Conservation (phyloP, 208 protist genomes). For the Acanthamoeba royreba region DNA sequence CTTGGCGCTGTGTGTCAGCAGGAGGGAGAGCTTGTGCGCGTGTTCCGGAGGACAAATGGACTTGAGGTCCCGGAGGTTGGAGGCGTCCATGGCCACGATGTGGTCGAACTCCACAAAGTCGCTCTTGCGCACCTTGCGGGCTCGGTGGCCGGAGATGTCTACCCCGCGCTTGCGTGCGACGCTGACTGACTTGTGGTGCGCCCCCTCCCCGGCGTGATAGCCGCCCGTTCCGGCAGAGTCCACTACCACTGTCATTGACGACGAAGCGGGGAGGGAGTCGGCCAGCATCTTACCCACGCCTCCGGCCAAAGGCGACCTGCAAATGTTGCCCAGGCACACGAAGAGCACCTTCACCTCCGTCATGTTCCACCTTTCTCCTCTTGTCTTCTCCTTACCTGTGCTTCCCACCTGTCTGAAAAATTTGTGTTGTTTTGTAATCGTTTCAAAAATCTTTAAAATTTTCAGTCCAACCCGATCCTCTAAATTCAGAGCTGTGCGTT, state of each 20-base stretch:
- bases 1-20: neutral
- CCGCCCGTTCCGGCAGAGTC: conserved; percentile 56
- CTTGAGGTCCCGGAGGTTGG: conserved; percentile 39
- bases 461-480: too few relatives aligned
- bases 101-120: conserved; percentile 59
- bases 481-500: too few relatives aligned
- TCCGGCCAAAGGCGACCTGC: conserved; percentile 56
- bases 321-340: conserved; percentile 64
- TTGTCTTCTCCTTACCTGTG: too few relatives aligned
- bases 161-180: neutral
- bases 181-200: neutral
- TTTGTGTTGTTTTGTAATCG: too few relatives aligned
- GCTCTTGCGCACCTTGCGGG: conserved; percentile 34
- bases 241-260: neutral
- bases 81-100: conserved; percentile 53
- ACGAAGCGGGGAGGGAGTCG: neutral
- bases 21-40: conserved; percentile 26
- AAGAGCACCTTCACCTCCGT: conserved; percentile 46
- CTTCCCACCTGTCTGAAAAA: too few relatives aligned
- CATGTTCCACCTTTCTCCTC: too few relatives aligned
- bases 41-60: neutral
- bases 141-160: conserved; percentile 18
- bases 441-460: too few relatives aligned
- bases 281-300: conserved; percentile 31
- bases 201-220: neutral